Evolutionary conservation across 2,329 filamentous ascomycete species (phyloP).

Genomic region (Fusarium sp.): DNA sequence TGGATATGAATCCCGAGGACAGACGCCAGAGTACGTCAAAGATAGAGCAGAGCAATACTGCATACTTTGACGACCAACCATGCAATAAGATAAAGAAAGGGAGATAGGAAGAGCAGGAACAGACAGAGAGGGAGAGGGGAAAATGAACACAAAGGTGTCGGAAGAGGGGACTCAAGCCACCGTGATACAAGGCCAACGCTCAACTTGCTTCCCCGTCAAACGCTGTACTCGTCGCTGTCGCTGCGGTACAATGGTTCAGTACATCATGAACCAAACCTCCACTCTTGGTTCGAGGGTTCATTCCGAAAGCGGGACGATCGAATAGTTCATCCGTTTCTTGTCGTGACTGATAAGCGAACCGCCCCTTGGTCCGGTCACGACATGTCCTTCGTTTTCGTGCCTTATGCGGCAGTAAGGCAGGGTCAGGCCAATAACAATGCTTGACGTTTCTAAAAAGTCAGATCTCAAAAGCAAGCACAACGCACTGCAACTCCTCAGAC

Average conservation of each 20-base stretch:
- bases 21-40: constrained; percentile 27
- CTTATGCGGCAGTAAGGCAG: not conserved
- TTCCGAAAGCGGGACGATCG: constrained; percentile 16
- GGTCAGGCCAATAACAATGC: not conserved
- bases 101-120: not conserved
- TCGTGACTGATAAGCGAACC: constrained; percentile 13
- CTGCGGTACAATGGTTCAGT: constrained; percentile 2
- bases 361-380: not conserved
- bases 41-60: constrained; percentile 3
- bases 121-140: not conserved
- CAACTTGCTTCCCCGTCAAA: constrained; percentile 35
- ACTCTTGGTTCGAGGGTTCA: not conserved
- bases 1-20: not conserved
- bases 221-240: constrained; percentile 22
- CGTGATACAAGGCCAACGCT: constrained; percentile 36
- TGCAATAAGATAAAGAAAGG: constrained; percentile 12
- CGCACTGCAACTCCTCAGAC: constrained; percentile 9
- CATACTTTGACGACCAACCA: constrained; percentile 19
- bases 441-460: not conserved
- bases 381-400: constrained; percentile 15
- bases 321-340: constrained; percentile 21
- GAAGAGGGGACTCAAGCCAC: constrained; percentile 20
- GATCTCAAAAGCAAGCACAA: constrained; percentile 4
- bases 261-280: not conserved
- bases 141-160: not conserved